Base-by-base conservation (phyloP, 2,329 filamentous ascomycete species). In the Seiridium cupressi region DNA sequence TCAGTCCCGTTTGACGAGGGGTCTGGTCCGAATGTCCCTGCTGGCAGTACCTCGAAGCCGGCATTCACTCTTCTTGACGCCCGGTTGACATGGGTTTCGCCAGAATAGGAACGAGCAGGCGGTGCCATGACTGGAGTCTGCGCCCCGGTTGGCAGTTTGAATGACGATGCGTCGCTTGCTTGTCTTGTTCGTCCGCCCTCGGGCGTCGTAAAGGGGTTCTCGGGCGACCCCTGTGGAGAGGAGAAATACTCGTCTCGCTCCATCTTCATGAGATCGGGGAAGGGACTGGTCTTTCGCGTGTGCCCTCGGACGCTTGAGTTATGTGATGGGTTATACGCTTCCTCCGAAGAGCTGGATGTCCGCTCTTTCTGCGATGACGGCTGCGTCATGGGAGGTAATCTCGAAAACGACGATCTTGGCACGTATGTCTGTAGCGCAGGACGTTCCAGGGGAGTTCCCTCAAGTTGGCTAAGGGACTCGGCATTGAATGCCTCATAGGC, bases 41-140 rank as follows among this genome's bases (percentile, higher is more conserved):
- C 70, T 3, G 70, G 70, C 36, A 73, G 61, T 48, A 72, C 61
- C 40, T 73, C 70, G 36, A 73, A 73, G 2, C 70, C 70, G 3
- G 64, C 59, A 44, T 73, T 73, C 2, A 72, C 69, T 40, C 62
- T 62, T 40, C 70, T 67, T 2, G 67, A 61, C 5, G 69, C 55
- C 10, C 58, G 65, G 47, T 71, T 70, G 40, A 59, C 64, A 34
- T 68, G 61, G 3, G 63, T 63, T 5, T 65, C 66, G 51, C 63
- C 64, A n/a, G 66, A 69, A 58, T 73, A 71, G 3, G 65, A 69
- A 13, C 71, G 67, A 26, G 65, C 61, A 7, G 70, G 70, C 34
- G 38, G 36, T 9, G 31, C 11, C 54, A 57, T 35, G 6, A 32
- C 31, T 3, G 40, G 10, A 36, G 42, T 57, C 32, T 57, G 54